Conservation (phyloP, 306 rosid genomes). For the Cucurbita moschata region DNA sequence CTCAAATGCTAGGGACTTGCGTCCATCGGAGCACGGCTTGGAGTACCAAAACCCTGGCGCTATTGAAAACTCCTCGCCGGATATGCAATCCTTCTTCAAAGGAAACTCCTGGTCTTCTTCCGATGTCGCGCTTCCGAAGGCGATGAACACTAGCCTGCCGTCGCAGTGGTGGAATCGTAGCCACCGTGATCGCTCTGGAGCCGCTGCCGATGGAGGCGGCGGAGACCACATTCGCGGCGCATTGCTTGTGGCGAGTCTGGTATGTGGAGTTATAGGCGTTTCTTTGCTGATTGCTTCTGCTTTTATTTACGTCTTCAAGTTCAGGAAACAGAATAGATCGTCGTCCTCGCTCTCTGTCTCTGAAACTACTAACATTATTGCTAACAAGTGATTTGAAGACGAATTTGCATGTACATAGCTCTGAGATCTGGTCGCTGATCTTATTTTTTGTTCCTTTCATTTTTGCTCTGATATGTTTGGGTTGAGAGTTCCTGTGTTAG, state of each 20-base stretch:
- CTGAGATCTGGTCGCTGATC: background rate
- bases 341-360: background rate
- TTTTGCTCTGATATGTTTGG: too few species aligned
- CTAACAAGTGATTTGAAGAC: background rate
- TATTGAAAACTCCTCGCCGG: slow-evolving; percentile 20
- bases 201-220: background rate
- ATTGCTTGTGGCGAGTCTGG: slow-evolving; percentile 48
- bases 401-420: background rate
- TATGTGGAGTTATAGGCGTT: slow-evolving; percentile 73
- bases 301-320: slow-evolving; percentile 31
- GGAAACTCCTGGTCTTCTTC: slow-evolving; percentile 25
- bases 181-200: slow-evolving; percentile 14
- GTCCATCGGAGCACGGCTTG: slow-evolving; percentile 82
- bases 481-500: background rate
- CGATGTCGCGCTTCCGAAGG: slow-evolving; percentile 22
- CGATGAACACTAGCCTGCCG: slow-evolving; percentile 26
- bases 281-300: slow-evolving; percentile 38
- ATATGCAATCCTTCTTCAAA: slow-evolving; percentile 58
- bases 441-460: background rate
- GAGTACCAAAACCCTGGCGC: slow-evolving; percentile 34
- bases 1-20: slow-evolving; percentile 37
- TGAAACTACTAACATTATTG: background rate
- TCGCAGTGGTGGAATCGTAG: slow-evolving; percentile 16
- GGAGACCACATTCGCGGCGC: slow-evolving; percentile 26
- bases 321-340: slow-evolving; percentile 11